A percentile compares a stretch with the other conserved stretches of the same genome.
phyloP scores from a whole-genome alignment of 306 rosid genomes.

The Chamaecrista fasciculata region DNA sequence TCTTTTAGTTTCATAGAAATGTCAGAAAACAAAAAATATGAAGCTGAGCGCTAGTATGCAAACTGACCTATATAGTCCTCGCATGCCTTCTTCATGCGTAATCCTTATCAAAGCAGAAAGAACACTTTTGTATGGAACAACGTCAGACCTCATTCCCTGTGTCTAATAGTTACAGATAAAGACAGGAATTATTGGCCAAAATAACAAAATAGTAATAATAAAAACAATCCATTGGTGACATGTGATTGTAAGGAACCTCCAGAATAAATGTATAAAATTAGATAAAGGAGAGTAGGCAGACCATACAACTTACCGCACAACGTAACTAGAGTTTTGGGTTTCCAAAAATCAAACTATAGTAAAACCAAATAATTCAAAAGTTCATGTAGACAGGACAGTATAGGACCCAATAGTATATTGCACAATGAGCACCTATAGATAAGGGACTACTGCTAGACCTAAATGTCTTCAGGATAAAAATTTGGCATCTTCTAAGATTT shows the following conservation, averaged over 20 bases:
- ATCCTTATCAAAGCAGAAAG: conserved; percentile 88
- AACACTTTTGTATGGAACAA: conserved; percentile 84
- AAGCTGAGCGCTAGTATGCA: not conserved
- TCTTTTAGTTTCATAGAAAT: not conserved
- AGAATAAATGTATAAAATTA: not conserved
- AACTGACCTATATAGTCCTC: conserved; percentile 89
- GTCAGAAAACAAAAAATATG: not conserved
- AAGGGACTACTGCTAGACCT: not conserved
- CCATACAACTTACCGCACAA: not conserved
- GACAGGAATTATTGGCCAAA: conserved; percentile 28
- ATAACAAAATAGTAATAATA: not conserved
- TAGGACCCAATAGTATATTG: not conserved
- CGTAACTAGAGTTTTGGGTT: conserved; percentile 4
- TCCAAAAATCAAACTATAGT: not conserved
- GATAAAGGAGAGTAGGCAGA: not conserved
- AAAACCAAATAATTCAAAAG: not conserved
- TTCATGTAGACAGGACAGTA: not conserved
- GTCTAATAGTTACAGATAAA: conserved; percentile 47
- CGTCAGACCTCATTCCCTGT: conserved; percentile 89
- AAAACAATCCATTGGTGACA: not conserved
- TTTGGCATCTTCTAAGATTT: not conserved
- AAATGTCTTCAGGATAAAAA: not conserved
- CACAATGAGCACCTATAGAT: not conserved
- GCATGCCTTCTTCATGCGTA: conserved; percentile 77
- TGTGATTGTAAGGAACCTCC: not conserved